Base-by-base conservation (phyloP, 225 moss, liverwort and hornwort species). In the Pseudisothecium myosuroides region DNA sequence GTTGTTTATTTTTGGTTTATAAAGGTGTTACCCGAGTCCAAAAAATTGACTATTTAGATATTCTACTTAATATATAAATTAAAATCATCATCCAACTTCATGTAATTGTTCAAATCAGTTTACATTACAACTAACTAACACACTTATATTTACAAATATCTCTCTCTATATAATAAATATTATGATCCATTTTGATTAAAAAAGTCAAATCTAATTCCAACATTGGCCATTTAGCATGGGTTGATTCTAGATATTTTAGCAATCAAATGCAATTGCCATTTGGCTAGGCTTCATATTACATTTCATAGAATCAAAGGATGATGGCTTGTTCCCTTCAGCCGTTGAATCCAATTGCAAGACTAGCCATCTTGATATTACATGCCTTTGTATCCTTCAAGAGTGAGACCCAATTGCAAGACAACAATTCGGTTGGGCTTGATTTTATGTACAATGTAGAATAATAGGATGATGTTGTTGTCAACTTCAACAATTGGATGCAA, bases 151-250 rank as follows among this genome's bases (percentile, higher is more conserved):
- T 72, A 26, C 5, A 72, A 72, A 16, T 43, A 15, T 0, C 14
- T 41, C 11, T 6, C 26, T 72, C 14, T 72, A 9, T 43, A 72
- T 1, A 43, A 1, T n/a, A n/a, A 43, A 72, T 43, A 72, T 14
- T 15, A 26, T 41, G 16, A 72, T 72, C 0, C 5, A 41, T 43
- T 8, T 43, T 1, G 0, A 15, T 72, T 15, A 43, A 3, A 72
- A 41, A 15, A 43, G 16, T 27, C 8, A 14, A 3, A 43, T 43
- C 15, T 43, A 27, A 9, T 69, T 69, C 23, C 12, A 69, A 23
- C 2, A n/a, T 0, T 39, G 1, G 23, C 14, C n/a, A 68, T n/a
- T 13, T 13, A 20, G 1, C 5, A n/a, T 0, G 22, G 12, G 13
- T 23, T 68, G 7, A 39, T 39, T 68, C 23, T 4, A 39, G 17